A percentile compares a stretch with the other conserved stretches of the same genome.
Conservation (phyloP, 2,329 filamentous ascomycete genomes). For the Ophiostoma piceae region DNA sequence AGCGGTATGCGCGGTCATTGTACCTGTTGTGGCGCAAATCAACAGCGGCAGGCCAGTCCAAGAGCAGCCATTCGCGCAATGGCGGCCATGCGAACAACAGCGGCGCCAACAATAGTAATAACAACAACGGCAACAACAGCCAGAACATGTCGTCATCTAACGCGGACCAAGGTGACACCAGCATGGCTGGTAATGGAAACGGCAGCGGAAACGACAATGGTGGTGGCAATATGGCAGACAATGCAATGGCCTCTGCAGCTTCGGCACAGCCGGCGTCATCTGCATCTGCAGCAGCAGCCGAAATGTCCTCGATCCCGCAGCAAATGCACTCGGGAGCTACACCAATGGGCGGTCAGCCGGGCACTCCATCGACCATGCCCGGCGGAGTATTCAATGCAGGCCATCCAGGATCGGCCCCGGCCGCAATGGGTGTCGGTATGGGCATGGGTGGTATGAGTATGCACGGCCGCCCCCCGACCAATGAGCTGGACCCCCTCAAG, state of each 20-base stretch:
- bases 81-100: background rate
- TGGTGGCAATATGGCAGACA: background rate
- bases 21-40: conserved; percentile 53
- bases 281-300: background rate
- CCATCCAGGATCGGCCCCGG: background rate
- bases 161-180: background rate
- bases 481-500: conserved; percentile 19
- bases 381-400: background rate
- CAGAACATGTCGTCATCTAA: background rate
- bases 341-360: background rate
- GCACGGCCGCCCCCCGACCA: background rate
- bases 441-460: conserved; percentile 8
- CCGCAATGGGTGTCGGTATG: background rate
- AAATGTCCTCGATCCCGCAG: background rate
- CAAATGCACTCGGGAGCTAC: background rate
- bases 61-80: background rate
- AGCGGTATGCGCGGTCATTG: conserved; percentile 56
- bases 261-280: background rate
- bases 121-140: background rate
- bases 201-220: background rate
- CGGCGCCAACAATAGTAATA: background rate
- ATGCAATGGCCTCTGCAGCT: background rate
- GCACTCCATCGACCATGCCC: background rate
- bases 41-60: background rate
- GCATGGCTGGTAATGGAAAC: background rate